Conservation (phyloP, 1,139 yeast species). For the Zygosaccharomyces pseudobailii region DNA sequence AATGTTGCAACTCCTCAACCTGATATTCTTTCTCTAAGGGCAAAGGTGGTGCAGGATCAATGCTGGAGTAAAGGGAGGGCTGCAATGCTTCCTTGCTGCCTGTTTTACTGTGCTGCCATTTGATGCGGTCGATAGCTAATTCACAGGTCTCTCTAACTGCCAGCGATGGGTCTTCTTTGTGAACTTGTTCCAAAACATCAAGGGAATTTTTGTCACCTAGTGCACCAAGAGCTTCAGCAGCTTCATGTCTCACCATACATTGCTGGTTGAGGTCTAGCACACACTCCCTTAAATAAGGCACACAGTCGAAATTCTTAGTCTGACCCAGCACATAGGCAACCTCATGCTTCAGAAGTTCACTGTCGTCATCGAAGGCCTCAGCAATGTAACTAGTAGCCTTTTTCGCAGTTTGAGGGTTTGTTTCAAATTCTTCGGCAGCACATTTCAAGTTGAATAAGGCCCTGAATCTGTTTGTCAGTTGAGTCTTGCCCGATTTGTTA, state of each 20-base stretch:
- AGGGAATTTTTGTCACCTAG: slow-evolving; percentile 80
- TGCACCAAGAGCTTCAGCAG: slow-evolving; percentile 98
- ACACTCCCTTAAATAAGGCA: slow-evolving; percentile 69
- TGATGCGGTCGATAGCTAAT: slow-evolving; percentile 88
- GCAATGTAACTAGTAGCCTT: slow-evolving; percentile 81
- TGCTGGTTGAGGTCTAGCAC: slow-evolving; percentile 65
- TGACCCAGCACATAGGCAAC: slow-evolving; percentile 98
- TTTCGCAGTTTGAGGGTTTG: slow-evolving; percentile 48
- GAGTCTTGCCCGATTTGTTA: slow-evolving; percentile 60
- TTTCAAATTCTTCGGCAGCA: slow-evolving; percentile 58
- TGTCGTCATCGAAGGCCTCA: slow-evolving; percentile 68
- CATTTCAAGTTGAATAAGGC: slow-evolving; percentile 89
- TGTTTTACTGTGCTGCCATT: slow-evolving; percentile 77
- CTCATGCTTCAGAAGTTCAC: slow-evolving; percentile 95
- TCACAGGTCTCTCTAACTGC: slow-evolving; percentile 98
- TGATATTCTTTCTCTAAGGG: slow-evolving; percentile 55
- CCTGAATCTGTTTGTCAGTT: slow-evolving; percentile 82
- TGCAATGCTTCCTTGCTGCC: slow-evolving; percentile 63
- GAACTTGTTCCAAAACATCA: slow-evolving; percentile 58
- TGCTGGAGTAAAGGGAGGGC: slow-evolving; percentile 72
- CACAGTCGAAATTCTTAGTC: slow-evolving; percentile 76
- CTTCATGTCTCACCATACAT: slow-evolving; percentile 98
- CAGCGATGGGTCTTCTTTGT: slow-evolving; percentile 66
- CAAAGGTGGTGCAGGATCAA: slow-evolving; percentile 98
- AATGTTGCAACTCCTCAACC: slow-evolving; percentile 58